A percentile compares a stretch with the other conserved stretches of the same genome.
These are phyloP conservation scores for Phytophthora fragariae DNA, from an alignment of 352 stramenopile genomes.

Conservation along the genomic window DNA sequence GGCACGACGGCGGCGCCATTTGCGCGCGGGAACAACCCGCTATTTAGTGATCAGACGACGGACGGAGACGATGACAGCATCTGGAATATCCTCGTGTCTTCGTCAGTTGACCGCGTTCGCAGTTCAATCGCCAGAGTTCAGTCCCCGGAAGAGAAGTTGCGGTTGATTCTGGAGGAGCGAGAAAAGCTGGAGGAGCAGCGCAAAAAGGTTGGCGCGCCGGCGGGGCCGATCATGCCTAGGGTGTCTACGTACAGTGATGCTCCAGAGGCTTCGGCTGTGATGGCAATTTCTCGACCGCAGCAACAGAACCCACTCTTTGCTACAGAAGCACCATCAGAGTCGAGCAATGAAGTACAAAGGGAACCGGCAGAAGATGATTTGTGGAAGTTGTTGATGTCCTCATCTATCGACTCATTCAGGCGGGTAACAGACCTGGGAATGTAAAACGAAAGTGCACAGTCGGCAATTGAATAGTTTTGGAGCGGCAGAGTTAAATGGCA, in stretches of 20 bases:
- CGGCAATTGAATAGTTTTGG: not conserved
- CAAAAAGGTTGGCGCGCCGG: constrained; percentile 44
- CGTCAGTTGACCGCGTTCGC: constrained; percentile 75
- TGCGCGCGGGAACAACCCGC: constrained; percentile 42
- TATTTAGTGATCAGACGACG: constrained; percentile 60
- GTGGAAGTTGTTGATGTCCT: constrained; percentile 78
- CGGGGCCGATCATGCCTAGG: constrained; percentile 19
- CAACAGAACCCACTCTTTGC: constrained; percentile 41
- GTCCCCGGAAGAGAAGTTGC: constrained; percentile 59
- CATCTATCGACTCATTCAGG: constrained; percentile 57
- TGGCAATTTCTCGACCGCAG: constrained; percentile 12
- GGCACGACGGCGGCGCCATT: constrained; percentile 17
- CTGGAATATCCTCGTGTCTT: constrained; percentile 74
- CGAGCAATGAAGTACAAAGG: constrained; percentile 1
- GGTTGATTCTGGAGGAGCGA: constrained; percentile 69
- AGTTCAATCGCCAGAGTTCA: constrained; percentile 52
- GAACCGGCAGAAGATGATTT: constrained; percentile 65
- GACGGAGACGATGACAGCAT: constrained; percentile 71
- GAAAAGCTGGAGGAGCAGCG: constrained; percentile 70
- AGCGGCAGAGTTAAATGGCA: not conserved
- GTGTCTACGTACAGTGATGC: not conserved
- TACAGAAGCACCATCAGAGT: constrained; percentile 5
- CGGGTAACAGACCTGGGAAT: constrained; percentile 45
- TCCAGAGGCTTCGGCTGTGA: not conserved
- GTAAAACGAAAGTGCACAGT: constrained; percentile 9